These are phyloP conservation scores for Botrytis porri DNA, from an alignment of 2,329 filamentous ascomycete species.

Conservation along the genomic window DNA sequence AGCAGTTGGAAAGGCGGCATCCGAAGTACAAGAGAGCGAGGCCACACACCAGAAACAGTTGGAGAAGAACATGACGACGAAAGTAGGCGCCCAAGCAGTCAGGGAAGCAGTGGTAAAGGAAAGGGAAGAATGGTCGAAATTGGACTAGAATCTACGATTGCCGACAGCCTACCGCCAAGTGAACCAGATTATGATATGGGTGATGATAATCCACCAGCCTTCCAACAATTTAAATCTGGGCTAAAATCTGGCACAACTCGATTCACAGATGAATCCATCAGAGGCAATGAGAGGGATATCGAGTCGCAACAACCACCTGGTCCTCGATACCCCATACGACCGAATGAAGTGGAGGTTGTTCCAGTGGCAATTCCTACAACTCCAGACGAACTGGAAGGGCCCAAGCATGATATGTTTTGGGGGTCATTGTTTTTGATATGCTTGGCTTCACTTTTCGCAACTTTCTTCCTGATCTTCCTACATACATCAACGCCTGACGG, in stretches of 20 bases:
- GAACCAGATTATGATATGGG: constrained; percentile 56
- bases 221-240: constrained; percentile 52
- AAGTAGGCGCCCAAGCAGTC: constrained; percentile 31
- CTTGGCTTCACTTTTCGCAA: constrained; percentile 79
- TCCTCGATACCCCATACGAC: constrained; percentile 29
- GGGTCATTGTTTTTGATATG: constrained; percentile 85
- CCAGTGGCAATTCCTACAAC: constrained; percentile 56
- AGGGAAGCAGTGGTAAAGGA: constrained; percentile 47
- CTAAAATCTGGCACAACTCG: constrained; percentile 35
- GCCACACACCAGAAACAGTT: constrained; percentile 32
- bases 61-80: constrained; percentile 41
- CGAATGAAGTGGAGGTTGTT: constrained; percentile 42
- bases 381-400: constrained; percentile 60
- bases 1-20: constrained; percentile 60
- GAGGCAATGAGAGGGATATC: constrained; percentile 27
- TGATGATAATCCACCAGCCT: constrained; percentile 58
- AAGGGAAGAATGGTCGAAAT: constrained; percentile 78
- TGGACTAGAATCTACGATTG: constrained; percentile 68
- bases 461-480: constrained; percentile 84
- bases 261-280: constrained; percentile 32
- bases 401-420: constrained; percentile 86
- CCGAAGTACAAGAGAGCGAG: constrained; percentile 34
- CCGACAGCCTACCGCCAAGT: constrained; percentile 57
- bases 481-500: constrained; percentile 72
- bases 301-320: constrained; percentile 25